Base-by-base conservation (phyloP, 2,329 filamentous ascomycete species). In the Fusarium ramigenum region DNA sequence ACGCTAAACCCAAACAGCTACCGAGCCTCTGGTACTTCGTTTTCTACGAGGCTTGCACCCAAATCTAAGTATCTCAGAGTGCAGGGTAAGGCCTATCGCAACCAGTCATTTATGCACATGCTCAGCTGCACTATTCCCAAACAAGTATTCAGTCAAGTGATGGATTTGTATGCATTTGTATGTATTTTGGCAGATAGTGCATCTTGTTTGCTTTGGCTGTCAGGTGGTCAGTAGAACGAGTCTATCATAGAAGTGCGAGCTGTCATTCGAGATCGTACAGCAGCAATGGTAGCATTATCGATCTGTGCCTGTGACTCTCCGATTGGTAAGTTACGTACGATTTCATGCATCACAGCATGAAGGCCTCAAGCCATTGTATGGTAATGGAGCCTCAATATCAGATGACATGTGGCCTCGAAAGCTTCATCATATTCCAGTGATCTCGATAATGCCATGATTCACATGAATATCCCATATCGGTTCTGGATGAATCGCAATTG, bases 1-100 rank as follows among this genome's bases (percentile, higher is more conserved):
- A 56, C 77, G 72, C 77, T 78, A 78, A 72, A 44, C 77, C 76
- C 42, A 69, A 77, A 69, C 28, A 74, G 77, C 66, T 70, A 78
- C 76, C 76, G 76, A 78, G 18, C 36, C 11, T 14, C 7, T 4
- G 37, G 30, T 72, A 74, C 72, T 21, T 72, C 11, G 5, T 2
- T 16, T 68, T 39, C 2, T 25, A 46, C 44, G 37, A 2, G 37
- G 15, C 3, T 12, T 23, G 1, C 42, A 30, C 25, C 19, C 3
- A 32, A 15, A 6, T 2, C 3, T 3, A 72, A 58, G 72, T 74
- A 74, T 39, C 58, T 30, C n/a, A 5, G 28, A 43, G 46, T 61
- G 25, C 61, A 71, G 61, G 66, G 68, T 72, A 63, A 63, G 59
- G 59, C 63, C 66, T 59, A 60, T 72, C 60, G 54, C 58, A 56